A percentile compares a stretch with the other conserved stretches of the same genome.
Evolutionary conservation across 768 basidiomycete genomes (phyloP).

Genomic region (Boletus coccyginus): DNA sequence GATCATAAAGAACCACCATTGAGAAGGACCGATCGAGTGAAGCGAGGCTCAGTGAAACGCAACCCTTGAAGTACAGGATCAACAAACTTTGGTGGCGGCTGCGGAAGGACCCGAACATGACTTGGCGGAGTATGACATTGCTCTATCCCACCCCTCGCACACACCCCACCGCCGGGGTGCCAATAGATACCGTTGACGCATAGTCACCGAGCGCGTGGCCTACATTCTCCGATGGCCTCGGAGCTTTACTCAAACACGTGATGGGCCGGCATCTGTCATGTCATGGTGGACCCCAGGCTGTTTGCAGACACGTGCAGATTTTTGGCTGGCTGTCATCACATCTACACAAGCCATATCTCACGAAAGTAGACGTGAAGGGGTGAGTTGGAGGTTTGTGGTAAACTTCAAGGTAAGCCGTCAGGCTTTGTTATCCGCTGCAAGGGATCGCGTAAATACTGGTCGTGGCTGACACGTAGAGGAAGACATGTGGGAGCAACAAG

Average conservation of each 20-base stretch:
- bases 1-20: neutral
- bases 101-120: slow-evolving; percentile 4
- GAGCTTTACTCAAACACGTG: neutral
- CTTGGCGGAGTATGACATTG: neutral
- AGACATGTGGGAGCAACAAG: neutral
- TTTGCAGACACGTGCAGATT: too few relatives aligned
- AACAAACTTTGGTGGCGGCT: neutral
- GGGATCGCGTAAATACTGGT: neutral
- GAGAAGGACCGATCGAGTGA: neutral
- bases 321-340: neutral
- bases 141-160: neutral
- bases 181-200: neutral
- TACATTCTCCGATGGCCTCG: neutral
- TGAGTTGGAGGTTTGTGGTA: neutral
- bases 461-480: neutral
- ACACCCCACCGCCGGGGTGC: neutral
- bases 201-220: neutral
- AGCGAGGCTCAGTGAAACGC: neutral
- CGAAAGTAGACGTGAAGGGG: neutral
- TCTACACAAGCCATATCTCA: neutral
- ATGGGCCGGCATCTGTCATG: neutral
- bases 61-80: neutral
- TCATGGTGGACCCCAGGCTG: too few relatives aligned
- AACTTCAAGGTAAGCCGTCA: neutral
- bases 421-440: neutral